Percentiles rank a stretch among this genome's conserved stretches.
Conservation (phyloP, 768 basidiomycete genomes). For the Rhodotorula taiwanensis region DNA sequence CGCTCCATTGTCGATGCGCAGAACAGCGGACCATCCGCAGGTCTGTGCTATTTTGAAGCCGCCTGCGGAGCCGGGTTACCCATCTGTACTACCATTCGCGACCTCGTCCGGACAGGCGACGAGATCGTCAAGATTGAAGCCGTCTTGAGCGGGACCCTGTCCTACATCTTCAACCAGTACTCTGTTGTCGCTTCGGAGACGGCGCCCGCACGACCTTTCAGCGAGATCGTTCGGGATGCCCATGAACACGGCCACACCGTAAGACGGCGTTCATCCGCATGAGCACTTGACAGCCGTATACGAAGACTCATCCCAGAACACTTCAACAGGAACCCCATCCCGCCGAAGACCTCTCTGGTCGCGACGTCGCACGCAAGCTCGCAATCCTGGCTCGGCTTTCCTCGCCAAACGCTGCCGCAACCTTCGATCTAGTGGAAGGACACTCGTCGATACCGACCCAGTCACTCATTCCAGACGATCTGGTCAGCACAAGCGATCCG, state of each 20-base stretch:
- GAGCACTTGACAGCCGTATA: not conserved
- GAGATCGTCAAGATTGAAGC: conserved; percentile 88
- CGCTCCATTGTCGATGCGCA: conserved; percentile 59
- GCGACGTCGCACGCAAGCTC: conserved; percentile 93
- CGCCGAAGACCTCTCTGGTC: conserved; percentile 89
- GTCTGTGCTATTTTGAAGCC: conserved; percentile 56
- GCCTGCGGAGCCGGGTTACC: conserved; percentile 96
- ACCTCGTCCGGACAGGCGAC: conserved; percentile 85
- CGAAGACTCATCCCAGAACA: too few relatives aligned
- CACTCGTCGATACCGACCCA: conserved; percentile 70
- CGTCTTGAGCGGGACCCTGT: conserved; percentile 96
- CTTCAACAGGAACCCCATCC: conserved; percentile 82
- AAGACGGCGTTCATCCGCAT: conserved; percentile 35
- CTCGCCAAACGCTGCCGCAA: conserved; percentile 31
- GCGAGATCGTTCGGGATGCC: conserved; percentile 77
- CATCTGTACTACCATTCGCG: conserved; percentile 81
- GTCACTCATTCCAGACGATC: conserved; percentile 72
- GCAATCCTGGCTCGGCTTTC: conserved; percentile 79
- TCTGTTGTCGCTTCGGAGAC: too few relatives aligned
- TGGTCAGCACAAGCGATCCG: conserved; percentile 63
- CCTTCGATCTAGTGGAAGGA: conserved; percentile 57
- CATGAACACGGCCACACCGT: conserved; percentile 93
- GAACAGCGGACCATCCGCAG: conserved; percentile 52
- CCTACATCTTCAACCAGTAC: conserved; percentile 97
- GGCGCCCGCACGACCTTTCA: conserved; percentile 54